Percentiles rank a stretch among this genome's conserved stretches.
Evolutionary conservation across 78 protist genomes (phyloP).

Genomic region (Ministeria vibrans): DNA sequence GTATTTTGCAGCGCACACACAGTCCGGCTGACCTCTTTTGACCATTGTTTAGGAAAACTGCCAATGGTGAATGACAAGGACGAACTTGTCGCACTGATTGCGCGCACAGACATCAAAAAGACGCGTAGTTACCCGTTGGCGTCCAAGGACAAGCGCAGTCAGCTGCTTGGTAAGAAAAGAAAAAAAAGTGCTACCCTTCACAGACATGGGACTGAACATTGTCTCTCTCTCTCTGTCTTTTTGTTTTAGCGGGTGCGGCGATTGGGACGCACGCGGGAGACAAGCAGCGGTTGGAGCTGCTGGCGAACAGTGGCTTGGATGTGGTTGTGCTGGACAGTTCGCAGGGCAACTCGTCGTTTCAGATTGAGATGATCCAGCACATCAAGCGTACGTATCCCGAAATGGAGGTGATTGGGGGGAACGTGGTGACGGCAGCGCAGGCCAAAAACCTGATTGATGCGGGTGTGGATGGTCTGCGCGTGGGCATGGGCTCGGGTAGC

Average conservation of each 20-base stretch:
- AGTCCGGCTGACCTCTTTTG: no score
- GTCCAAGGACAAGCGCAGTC: constrained; percentile 28
- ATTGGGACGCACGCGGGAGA: constrained; percentile 44
- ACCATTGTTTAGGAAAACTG: constrained; percentile 61
- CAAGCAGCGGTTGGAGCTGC: constrained; percentile 22
- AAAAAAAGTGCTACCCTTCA: no score
- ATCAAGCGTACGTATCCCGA: constrained; percentile 38
- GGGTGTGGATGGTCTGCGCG: constrained; percentile 86
- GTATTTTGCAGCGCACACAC: no score
- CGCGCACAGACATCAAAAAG: constrained; percentile 74
- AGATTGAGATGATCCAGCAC: constrained; percentile 44
- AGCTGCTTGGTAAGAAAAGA: constrained; percentile 31
- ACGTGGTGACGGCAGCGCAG: constrained; percentile 73
- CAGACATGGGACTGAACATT: no score
- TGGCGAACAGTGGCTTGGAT: constrained; percentile 62
- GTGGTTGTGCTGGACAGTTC: constrained; percentile 59
- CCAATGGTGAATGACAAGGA: constrained; percentile 72
- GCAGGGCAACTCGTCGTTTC: constrained; percentile 54
- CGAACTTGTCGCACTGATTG: constrained; percentile 62
- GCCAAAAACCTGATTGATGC: constrained; percentile 73
- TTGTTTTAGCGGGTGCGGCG: constrained; percentile 47
- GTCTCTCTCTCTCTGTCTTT: neutral
- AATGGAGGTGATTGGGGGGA: constrained; percentile 72
- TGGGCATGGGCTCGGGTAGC: constrained; percentile 94
- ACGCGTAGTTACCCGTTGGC: constrained; percentile 64